phyloP scores from a whole-genome alignment of 1,139 yeast genomes.

The Blastobotrys buckinghamii region DNA sequence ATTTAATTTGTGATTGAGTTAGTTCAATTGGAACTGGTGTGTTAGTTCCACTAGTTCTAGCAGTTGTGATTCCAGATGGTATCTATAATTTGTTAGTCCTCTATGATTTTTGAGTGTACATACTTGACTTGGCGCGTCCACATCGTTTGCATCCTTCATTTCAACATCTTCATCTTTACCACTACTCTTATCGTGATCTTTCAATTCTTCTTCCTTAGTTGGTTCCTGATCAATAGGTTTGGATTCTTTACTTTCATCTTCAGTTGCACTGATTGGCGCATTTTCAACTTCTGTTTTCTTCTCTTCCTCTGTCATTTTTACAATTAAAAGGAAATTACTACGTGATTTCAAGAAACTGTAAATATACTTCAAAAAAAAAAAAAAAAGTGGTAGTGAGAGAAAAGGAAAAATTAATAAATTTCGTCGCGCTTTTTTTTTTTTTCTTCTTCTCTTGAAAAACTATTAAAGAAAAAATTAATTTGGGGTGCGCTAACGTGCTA shows the following conservation, averaged over 20 bases:
- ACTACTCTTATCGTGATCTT: background rate
- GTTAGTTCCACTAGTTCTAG: slow-evolving; percentile 11
- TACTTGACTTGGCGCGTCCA: slow-evolving; percentile 2
- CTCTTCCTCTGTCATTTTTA: background rate
- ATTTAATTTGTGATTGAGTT: slow-evolving; percentile 22
- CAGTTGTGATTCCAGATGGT: slow-evolving; percentile 12
- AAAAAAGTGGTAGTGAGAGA: slow-evolving; percentile 1
- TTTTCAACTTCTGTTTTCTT: background rate
- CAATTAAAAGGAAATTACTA: background rate
- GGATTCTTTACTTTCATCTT: background rate
- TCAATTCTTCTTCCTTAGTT: background rate
- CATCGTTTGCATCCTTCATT: slow-evolving; percentile 6
- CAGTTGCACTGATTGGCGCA: background rate
- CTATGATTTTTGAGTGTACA: background rate
- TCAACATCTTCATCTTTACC: slow-evolving; percentile 5
- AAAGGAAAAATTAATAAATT: background rate
- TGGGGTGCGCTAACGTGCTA: background rate
- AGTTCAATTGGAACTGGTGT: slow-evolving; percentile 24
- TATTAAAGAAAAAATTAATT: background rate
- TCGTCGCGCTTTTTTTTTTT: background rate
- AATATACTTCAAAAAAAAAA: too few relatives aligned
- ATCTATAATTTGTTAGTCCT: slow-evolving; percentile 2
- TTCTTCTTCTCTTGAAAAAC: background rate
- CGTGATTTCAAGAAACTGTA: background rate
- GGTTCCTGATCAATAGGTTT: background rate